Evolutionary conservation across 2,329 filamentous ascomycete genomes (phyloP).

Genomic region (Fusarium sp.): DNA sequence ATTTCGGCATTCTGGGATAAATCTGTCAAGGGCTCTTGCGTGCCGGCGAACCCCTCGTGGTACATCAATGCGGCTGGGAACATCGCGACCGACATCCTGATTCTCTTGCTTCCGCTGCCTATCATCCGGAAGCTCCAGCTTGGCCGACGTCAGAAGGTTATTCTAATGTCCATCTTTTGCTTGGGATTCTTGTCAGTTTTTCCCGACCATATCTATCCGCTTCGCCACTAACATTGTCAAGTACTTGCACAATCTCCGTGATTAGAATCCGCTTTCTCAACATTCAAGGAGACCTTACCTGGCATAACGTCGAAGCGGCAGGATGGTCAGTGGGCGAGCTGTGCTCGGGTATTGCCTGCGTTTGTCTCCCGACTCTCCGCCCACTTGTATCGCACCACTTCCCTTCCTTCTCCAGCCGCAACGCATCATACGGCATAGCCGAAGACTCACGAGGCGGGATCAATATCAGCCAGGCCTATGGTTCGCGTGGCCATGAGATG

Average conservation of each 20-base stretch:
- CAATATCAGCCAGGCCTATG: background rate
- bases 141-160: background rate
- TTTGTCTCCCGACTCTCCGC: background rate
- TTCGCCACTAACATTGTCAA: background rate
- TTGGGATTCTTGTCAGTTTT: slow-evolving; percentile 4
- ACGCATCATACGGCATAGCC: background rate
- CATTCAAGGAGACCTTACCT: background rate
- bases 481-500: background rate
- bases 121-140: background rate
- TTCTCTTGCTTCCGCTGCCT: background rate
- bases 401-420: background rate
- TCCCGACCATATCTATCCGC: background rate
- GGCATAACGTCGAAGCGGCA: background rate
- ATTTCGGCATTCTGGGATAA: background rate
- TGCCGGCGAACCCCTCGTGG: background rate
- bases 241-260: background rate
- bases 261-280: background rate
- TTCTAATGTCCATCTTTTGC: slow-evolving; percentile 7
- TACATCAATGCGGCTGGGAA: background rate
- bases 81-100: background rate
- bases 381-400: slow-evolving; percentile 1
- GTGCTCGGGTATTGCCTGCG: slow-evolving; percentile 4
- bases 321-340: slow-evolving; percentile 3
- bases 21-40: background rate
- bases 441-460: background rate